Evolutionary conservation across 768 basidiomycete genomes (phyloP).

Genomic region (Leccinum fibrillosum): DNA sequence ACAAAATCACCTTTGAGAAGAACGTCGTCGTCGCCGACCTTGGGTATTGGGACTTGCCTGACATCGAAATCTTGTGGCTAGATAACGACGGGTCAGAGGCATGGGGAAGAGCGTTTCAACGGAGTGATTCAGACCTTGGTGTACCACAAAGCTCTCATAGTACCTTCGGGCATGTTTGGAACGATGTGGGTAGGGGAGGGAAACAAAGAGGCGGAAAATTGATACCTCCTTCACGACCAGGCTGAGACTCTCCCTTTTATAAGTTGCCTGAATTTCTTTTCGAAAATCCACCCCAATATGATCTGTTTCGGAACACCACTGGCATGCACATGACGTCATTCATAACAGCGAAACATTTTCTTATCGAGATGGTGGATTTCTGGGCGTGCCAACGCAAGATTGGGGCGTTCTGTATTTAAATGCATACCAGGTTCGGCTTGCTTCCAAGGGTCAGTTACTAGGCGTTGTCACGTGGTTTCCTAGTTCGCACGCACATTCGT

Average conservation of each 20-base stretch:
- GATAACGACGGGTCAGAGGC: conserved; percentile 14
- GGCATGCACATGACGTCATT: conserved; percentile 27
- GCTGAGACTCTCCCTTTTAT: conserved; percentile 17
- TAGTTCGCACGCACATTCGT: conserved; percentile 37
- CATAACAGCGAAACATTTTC: not conserved
- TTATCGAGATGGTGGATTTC: not conserved
- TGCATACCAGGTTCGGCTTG: not conserved
- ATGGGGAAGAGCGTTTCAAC: not conserved
- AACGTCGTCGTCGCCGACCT: conserved; percentile 65
- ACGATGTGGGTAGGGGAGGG: not conserved
- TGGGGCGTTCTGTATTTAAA: not conserved
- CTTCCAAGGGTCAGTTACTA: too few relatives aligned
- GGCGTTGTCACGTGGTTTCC: too few relatives aligned
- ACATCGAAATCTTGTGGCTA: conserved; percentile 68
- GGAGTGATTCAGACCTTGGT: conserved; percentile 43
- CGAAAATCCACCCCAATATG: not conserved
- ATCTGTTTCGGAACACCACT: conserved; percentile 19
- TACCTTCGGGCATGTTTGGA: conserved; percentile 49
- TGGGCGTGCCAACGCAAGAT: not conserved
- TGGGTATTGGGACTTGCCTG: conserved; percentile 63
- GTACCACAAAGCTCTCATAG: conserved; percentile 78
- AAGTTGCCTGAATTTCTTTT: conserved; percentile 6
- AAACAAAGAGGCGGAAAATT: conserved; percentile 4
- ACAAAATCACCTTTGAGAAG: conserved; percentile 60
- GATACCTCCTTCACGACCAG: not conserved